Evolutionary conservation across 495 filamentous ascomycete species (phyloP).

Genomic region (Trypethelium eluteriae): DNA sequence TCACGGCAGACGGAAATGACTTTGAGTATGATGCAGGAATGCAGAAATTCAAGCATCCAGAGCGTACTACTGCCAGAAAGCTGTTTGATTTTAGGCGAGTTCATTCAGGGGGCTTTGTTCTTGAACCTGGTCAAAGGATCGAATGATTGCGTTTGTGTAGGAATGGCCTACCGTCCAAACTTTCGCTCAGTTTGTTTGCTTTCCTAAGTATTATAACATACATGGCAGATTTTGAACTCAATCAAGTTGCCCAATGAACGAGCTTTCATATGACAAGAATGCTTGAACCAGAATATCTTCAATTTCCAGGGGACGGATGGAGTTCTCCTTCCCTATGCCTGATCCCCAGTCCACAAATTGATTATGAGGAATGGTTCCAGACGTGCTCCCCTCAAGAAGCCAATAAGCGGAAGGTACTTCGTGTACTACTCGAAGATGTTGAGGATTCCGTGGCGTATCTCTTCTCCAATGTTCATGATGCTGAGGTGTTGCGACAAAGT

Average conservation of each 20-base stretch:
- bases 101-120: constrained; percentile 7
- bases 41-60: not conserved
- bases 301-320: not conserved
- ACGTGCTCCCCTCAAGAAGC: not conserved
- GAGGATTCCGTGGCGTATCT: not conserved
- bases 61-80: constrained; percentile 8
- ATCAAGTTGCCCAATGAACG: not conserved
- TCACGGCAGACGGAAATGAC: not conserved
- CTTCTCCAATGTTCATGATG: not conserved
- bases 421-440: not conserved
- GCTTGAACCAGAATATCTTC: not conserved
- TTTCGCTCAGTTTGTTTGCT: not conserved
- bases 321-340: not conserved
- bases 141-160: not conserved
- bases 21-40: not conserved
- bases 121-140: not conserved
- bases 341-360: not conserved
- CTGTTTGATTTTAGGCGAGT: not conserved
- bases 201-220: not conserved
- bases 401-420: not conserved
- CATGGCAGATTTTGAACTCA: not conserved
- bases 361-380: not conserved
- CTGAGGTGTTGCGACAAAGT: not conserved
- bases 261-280: not conserved
- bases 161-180: not conserved